Evolutionary conservation across 2,329 filamentous ascomycete species (phyloP).

Genomic region (Ilyonectria sp.): DNA sequence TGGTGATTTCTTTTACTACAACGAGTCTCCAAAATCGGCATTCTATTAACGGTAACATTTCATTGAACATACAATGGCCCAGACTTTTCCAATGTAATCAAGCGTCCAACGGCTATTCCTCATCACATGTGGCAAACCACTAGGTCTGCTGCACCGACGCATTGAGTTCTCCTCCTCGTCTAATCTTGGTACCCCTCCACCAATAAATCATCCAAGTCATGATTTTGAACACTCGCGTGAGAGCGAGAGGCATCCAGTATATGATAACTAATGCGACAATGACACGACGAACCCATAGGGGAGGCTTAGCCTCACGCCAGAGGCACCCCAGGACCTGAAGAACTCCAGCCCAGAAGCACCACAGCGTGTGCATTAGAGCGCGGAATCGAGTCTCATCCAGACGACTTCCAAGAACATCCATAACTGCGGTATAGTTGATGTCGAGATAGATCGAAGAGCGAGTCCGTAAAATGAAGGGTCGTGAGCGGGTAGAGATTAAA

Average conservation of each 20-base stretch:
- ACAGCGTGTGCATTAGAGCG: not conserved
- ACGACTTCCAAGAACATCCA: not conserved
- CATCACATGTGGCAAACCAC: too few species aligned
- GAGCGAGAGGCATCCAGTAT: not conserved
- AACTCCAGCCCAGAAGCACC: not conserved
- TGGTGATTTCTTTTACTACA: too few species aligned
- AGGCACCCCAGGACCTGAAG: not conserved
- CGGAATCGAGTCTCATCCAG: not conserved
- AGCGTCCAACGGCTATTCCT: too few species aligned
- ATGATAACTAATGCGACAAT: not conserved
- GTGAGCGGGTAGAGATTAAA: not conserved
- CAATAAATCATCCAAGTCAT: not conserved
- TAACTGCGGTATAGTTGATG: not conserved
- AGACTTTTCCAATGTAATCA: too few species aligned
- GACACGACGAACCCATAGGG: not conserved
- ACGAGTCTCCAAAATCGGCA: too few species aligned
- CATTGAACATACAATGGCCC: too few species aligned
- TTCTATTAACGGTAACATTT: too few species aligned
- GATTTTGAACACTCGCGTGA: not conserved
- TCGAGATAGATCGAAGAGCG: not conserved
- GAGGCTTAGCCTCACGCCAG: not conserved
- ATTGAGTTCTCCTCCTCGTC: too few species aligned
- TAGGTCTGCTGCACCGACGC: too few species aligned
- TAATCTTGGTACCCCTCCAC: not conserved
- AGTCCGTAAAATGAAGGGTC: not conserved